Base-by-base conservation (phyloP, 2,329 filamentous ascomycete genomes). In the Aureobasidium pullulans region DNA sequence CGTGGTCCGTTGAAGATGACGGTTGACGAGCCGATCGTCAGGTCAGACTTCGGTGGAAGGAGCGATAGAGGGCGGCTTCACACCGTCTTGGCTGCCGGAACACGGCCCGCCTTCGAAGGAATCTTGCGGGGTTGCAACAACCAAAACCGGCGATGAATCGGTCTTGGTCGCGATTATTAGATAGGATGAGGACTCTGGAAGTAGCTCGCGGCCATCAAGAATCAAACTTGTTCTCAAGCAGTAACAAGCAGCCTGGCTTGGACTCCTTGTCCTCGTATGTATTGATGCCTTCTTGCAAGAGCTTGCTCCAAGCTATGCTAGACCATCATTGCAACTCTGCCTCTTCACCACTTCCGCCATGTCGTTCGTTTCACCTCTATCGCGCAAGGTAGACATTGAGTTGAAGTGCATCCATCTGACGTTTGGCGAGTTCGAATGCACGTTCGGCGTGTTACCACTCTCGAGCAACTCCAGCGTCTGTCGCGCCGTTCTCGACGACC, bases 21-120 rank as follows among this genome's bases (percentile, higher is more conserved):
- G 34, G 32, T 10, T 40, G 19, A 16, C 13, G n/a, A 39, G 50
- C 39, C 37, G 39, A 19, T 34, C 19, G 23, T 29, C 37, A 53
- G 37, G 36, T 29, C 36, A 6, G 2, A 42, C 15, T 23, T 32
- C n/a, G 23, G 23, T 31, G 23, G 28, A 40, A 42, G 28, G 37
- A 19, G 50, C 36, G 9, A 7, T 4, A 6, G n/a, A 53, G 34
- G 39, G 50, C 50, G 50, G 50, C 29, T 34, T 34, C 28, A 5
- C 9, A 42, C 50, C 50, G 50, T 53, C 50, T 53, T 53, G 50
- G 50, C 50, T 53, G 8, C 15, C 50, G 50, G 50, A 43, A 53
- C 29, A 13, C 50, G 50, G 50, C 50, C 50, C 50, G 50, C 37
- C 15, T 42, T n/a, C 29, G 43, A 11, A 9, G 10, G 8, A 16